Percentiles rank a stretch among this genome's conserved stretches.
Conservation (phyloP, 768 basidiomycete genomes). For the Tephrocybe sp. region DNA sequence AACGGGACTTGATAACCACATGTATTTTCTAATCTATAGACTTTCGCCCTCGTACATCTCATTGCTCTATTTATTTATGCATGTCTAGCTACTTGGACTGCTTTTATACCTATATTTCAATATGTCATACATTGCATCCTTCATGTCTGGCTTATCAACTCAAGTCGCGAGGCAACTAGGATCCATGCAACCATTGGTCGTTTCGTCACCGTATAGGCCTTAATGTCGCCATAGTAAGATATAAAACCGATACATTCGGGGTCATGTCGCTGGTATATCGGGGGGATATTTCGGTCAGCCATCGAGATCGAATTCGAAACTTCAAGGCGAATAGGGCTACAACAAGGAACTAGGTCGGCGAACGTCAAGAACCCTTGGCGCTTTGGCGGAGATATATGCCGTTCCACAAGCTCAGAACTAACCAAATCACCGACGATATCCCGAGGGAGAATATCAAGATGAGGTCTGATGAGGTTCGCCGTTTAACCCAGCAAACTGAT, state of each 20-base stretch:
- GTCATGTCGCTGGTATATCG: conserved; percentile 20
- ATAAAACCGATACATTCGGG: background rate
- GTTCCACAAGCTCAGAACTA: conserved; percentile 1
- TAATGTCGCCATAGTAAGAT: no score
- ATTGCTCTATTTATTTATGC: no score
- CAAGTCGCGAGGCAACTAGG: no score
- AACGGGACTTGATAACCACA: conserved; percentile 1
- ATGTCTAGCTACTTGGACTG: no score
- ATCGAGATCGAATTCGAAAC: conserved; percentile 1
- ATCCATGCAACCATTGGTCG: no score
- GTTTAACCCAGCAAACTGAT: conserved; percentile 2
- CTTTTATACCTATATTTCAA: no score
- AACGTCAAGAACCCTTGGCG: conserved; percentile 20
- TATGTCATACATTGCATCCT: no score
- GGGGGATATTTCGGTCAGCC: conserved; percentile 10
- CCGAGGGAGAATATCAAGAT: background rate
- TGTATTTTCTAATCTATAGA: conserved; percentile 1
- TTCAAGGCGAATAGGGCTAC: background rate
- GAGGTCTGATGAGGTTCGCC: background rate
- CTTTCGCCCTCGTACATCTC: no score
- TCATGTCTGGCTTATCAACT: no score
- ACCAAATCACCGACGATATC: conserved; percentile 20
- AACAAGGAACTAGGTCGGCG: conserved; percentile 27
- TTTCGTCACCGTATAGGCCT: no score
- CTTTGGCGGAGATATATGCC: conserved; percentile 18